Base-by-base conservation (phyloP, 2,329 filamentous ascomycete species). In the Aspergillus sp. region DNA sequence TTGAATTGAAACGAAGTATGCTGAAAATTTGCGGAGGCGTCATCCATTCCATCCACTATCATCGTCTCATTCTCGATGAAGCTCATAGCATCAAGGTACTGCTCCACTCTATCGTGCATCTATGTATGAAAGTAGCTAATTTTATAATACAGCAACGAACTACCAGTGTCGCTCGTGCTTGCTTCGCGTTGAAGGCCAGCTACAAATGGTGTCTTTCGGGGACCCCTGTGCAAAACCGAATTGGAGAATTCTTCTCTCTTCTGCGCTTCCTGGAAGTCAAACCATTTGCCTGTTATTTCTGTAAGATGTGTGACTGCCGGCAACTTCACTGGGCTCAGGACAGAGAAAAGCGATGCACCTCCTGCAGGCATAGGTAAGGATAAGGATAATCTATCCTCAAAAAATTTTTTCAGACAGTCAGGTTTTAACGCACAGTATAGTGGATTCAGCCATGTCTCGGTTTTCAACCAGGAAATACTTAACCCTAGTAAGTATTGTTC, bases 171-270 rank as follows among this genome's bases (percentile, higher is more conserved):
- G 93, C 93, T 26, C 94, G 88, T 67, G 91, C 93, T 36, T 97
- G 91, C 65, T 97, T 97, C 63, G 89, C 90, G 1, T 74, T 98
- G 38, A 83, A 89, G 50, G 86, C 86, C 12, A 82, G 79, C 12
- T 95, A 93, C 69, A 94, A 94, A 58, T 97, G 93, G 88, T 98
- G 93, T 63, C 75, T 98, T 49, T 93, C 87, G 10, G 93, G 93
- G 6, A 98, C 93, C 1, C 93, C 93, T 0, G 81, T 98, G 1
- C 93, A 98, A 66, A 98, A 97, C 62, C 85, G 91, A 45, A 97
- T 97, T 54, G 91, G 93, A 60, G 91, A 97, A 65, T 94, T 96
- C 66, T 96, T 97, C 69, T 97, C 91, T 0, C 74, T 97, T 26
- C 76, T 98, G 47, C 85, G 93, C 2, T 98, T 98, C 67, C 78